Percentiles rank a stretch among this genome's conserved stretches.
phyloP scores from a whole-genome alignment of 2,329 filamentous ascomycete genomes.

The Sporothrix brunneoviolacea region DNA sequence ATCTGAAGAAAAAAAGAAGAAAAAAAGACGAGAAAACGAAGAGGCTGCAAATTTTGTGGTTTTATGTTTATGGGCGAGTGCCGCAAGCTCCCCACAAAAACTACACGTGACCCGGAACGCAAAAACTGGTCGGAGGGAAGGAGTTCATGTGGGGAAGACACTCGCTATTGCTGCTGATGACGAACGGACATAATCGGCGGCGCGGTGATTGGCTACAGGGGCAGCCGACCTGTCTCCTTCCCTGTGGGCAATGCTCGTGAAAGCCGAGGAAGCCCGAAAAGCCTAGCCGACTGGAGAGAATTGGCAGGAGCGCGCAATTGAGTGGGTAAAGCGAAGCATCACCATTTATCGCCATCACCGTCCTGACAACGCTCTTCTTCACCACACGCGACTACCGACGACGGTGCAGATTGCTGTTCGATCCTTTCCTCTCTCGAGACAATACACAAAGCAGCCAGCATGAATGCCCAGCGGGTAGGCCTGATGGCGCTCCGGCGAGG shows the following conservation, averaged over 20 bases:
- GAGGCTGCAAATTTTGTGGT: not conserved
- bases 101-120: slow-evolving; percentile 17
- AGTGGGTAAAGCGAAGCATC: too few relatives aligned
- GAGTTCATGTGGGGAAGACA: not conserved
- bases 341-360: not conserved
- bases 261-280: slow-evolving; percentile 35
- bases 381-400: slow-evolving; percentile 8
- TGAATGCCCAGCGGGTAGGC: slow-evolving; percentile 53
- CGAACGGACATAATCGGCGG: slow-evolving; percentile 16
- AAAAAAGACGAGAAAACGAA: slow-evolving; percentile 17
- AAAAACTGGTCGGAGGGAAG: slow-evolving; percentile 16
- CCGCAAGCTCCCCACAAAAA: not conserved
- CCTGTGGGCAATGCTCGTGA: slow-evolving; percentile 12
- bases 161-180: slow-evolving; percentile 22
- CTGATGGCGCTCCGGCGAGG: slow-evolving; percentile 53
- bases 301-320: slow-evolving; percentile 1
- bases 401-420: not conserved
- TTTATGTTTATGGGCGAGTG: not conserved
- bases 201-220: slow-evolving; percentile 17
- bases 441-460: slow-evolving; percentile 26
- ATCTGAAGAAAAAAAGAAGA: slow-evolving; percentile 39
- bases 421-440: slow-evolving; percentile 17
- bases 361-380: not conserved
- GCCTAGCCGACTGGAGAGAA: not conserved
- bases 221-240: too few relatives aligned